phyloP scores from a whole-genome alignment of 768 basidiomycete species.

The Leucosporidium creatinivorum region DNA sequence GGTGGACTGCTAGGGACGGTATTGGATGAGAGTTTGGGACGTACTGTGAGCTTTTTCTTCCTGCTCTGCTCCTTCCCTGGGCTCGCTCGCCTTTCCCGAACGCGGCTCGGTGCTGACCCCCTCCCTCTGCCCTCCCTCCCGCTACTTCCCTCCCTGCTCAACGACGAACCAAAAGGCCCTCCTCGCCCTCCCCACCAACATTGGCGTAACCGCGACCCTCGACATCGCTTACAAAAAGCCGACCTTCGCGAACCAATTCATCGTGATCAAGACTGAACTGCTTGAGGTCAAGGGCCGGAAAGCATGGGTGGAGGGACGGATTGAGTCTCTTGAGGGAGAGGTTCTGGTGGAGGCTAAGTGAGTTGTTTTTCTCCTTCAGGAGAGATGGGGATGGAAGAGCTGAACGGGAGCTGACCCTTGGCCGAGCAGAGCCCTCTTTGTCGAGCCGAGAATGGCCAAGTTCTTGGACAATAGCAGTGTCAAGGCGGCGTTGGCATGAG shows the following conservation, averaged over 20 bases:
- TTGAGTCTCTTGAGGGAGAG: slow-evolving; percentile 76
- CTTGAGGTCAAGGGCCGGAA: slow-evolving; percentile 70
- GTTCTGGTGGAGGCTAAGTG: slow-evolving; percentile 74
- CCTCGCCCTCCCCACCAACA: slow-evolving; percentile 72
- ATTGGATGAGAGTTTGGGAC: slow-evolving; percentile 69
- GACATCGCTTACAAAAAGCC: slow-evolving; percentile 76
- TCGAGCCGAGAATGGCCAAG: slow-evolving; percentile 82
- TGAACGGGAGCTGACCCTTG: background rate
- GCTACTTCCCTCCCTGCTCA: background rate
- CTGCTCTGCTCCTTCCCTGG: background rate
- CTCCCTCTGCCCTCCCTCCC: slow-evolving; percentile 12
- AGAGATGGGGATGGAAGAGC: background rate
- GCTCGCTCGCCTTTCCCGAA: background rate
- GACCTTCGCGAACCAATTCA: slow-evolving; percentile 52
- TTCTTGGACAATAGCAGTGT: slow-evolving; percentile 52
- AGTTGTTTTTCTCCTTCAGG: slow-evolving; percentile 40
- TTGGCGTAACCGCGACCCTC: slow-evolving; percentile 87
- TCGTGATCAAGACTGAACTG: slow-evolving; percentile 67
- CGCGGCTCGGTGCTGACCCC: background rate
- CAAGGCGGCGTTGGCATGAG: slow-evolving; percentile 14
- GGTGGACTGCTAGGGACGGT: slow-evolving; percentile 86
- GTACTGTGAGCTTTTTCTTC: slow-evolving; percentile 55
- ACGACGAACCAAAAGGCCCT: slow-evolving; percentile 56
- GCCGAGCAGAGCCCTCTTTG: slow-evolving; percentile 61
- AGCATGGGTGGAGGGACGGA: slow-evolving; percentile 57